Percentiles rank a stretch among this genome's conserved stretches.
Conservation (phyloP, 2,329 filamentous ascomycete genomes). For the Shiraia sp. region DNA sequence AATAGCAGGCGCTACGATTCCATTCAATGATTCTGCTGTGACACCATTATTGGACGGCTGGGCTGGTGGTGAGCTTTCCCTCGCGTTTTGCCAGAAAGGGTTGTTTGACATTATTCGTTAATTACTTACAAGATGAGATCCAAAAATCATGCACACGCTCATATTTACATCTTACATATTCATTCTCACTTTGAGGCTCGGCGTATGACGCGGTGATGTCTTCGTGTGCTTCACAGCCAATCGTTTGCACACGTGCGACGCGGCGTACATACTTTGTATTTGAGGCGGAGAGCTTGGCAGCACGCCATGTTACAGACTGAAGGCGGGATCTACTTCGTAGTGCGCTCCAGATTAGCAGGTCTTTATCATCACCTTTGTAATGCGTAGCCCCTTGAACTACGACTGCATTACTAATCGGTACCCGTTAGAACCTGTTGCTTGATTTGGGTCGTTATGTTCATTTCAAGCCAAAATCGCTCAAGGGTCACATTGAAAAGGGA, state of each 20-base stretch:
- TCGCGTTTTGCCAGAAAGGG: background rate
- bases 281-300: no score
- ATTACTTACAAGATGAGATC: background rate
- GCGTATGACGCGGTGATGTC: background rate
- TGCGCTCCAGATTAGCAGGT: no score
- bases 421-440: no score
- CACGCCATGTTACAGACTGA: no score
- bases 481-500: no score
- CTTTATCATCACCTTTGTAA: no score
- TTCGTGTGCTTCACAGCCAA: background rate
- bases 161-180: conserved; percentile 1
- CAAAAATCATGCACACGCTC: background rate
- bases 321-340: no score
- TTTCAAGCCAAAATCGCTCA: no score
- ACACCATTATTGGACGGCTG: background rate
- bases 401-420: no score
- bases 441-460: no score
- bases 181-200: background rate
- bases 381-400: no score
- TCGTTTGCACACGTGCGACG: background rate
- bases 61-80: background rate
- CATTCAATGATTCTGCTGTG: background rate
- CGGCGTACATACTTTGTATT: no score
- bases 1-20: background rate
- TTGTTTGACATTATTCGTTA: conserved; percentile 2